These are phyloP conservation scores for Cordyceps javanica DNA, from an alignment of 2,329 filamentous ascomycete species.

Conservation along the genomic window DNA sequence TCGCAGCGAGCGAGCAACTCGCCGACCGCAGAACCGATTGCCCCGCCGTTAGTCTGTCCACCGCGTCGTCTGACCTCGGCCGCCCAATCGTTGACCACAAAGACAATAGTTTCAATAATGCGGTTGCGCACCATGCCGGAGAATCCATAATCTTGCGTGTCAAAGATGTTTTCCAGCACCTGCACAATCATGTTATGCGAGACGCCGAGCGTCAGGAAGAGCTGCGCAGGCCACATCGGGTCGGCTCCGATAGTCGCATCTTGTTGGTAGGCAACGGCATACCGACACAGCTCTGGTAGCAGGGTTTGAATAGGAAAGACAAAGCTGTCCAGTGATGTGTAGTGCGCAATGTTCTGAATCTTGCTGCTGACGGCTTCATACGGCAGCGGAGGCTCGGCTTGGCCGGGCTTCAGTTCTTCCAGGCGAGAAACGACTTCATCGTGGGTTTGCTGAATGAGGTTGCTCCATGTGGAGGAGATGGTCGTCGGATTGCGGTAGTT, in stretches of 20 bases:
- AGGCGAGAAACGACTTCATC: conserved; percentile 42
- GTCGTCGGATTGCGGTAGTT: conserved; percentile 85
- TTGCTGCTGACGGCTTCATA: conserved; percentile 65
- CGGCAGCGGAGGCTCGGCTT: conserved; percentile 43
- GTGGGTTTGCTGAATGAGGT: conserved; percentile 69
- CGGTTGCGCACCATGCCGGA: conserved; percentile 42
- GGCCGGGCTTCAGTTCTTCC: conserved; percentile 34
- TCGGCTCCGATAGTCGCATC: conserved; percentile 53
- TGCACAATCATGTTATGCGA: conserved; percentile 51
- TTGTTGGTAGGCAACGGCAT: conserved; percentile 52
- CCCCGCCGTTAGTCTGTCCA: conserved; percentile 32
- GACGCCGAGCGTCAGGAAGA: conserved; percentile 51
- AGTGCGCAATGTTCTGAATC: conserved; percentile 59
- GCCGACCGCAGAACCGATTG: conserved; percentile 38
- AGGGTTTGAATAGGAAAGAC: conserved; percentile 59
- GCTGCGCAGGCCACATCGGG: conserved; percentile 49
- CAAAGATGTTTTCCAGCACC: conserved; percentile 51
- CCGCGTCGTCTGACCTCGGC: conserved; percentile 43
- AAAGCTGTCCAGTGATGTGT: conserved; percentile 58
- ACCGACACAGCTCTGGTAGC: conserved; percentile 57
- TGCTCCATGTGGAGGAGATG: conserved; percentile 78
- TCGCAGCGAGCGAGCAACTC: conserved; percentile 48
- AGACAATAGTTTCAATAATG: conserved; percentile 50
- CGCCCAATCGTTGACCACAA: conserved; percentile 43
- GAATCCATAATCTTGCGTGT: conserved; percentile 54